A percentile compares a stretch with the other conserved stretches of the same genome.
Evolutionary conservation across 75 land plant species (phyloP).

Genomic region (Selaginella tamariscina): DNA sequence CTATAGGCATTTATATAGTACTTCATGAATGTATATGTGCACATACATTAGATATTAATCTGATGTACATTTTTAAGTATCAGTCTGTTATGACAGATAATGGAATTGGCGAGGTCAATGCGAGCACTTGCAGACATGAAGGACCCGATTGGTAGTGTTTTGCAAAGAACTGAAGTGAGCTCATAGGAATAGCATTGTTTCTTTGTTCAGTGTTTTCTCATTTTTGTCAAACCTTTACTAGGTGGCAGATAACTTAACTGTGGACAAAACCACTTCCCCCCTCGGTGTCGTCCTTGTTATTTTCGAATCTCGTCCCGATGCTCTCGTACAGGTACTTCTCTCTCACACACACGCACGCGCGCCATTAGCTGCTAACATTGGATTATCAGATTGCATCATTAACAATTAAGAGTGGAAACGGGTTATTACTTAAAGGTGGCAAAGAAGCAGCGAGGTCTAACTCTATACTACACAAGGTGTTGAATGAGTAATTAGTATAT

Average conservation of each 20-base stretch:
- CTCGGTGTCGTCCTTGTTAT: conserved; percentile 87
- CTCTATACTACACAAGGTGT: conserved; percentile 83
- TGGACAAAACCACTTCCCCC: conserved; percentile 78
- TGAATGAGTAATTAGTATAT: background rate
- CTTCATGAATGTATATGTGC: no score
- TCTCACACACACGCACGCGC: no score
- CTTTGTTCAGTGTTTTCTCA: no score
- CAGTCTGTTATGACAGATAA: conserved; percentile 21
- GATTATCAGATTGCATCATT: conserved; percentile 80
- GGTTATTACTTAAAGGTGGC: conserved; percentile 88
- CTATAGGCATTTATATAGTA: no score
- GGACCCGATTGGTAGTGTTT: conserved; percentile 75
- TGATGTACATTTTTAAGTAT: no score
- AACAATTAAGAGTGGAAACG: conserved; percentile 92
- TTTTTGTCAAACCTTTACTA: conserved; percentile 1
- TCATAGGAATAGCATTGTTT: background rate
- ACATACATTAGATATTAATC: no score
- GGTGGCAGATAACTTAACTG: conserved; percentile 74
- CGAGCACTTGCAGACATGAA: conserved; percentile 82
- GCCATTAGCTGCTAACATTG: no score
- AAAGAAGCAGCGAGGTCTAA: conserved; percentile 90
- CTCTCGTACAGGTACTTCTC: conserved; percentile 93
- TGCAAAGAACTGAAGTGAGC: conserved; percentile 67
- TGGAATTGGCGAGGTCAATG: conserved; percentile 62
- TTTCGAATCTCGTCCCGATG: conserved; percentile 97